Percentiles rank a stretch among this genome's conserved stretches.
phyloP scores from a whole-genome alignment of 1,139 yeast species.

The Hyphopichia wangnamkhiaoensis region DNA sequence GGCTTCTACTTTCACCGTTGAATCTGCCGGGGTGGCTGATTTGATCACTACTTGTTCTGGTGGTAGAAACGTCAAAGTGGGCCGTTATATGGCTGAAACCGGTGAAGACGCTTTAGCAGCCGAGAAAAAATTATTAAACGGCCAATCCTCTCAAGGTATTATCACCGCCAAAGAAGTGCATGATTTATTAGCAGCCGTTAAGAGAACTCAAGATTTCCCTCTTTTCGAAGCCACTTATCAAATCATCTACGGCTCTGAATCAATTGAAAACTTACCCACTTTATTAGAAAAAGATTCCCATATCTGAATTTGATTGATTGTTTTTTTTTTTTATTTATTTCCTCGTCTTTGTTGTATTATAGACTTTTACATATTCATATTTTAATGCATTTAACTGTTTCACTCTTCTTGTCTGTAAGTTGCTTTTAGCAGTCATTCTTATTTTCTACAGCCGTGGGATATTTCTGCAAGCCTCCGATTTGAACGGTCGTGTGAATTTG shows the following conservation, averaged over 20 bases:
- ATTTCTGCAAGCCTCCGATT: too few relatives aligned
- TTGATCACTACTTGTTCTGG: constrained; percentile 95
- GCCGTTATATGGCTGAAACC: constrained; percentile 71
- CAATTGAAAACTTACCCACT: constrained; percentile 63
- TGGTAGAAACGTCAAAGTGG: constrained; percentile 92
- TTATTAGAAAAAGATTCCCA: constrained; percentile 45
- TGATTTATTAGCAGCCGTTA: constrained; percentile 67
- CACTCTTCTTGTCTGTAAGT: too few relatives aligned
- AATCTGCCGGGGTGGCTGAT: constrained; percentile 96
- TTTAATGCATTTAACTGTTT: too few relatives aligned
- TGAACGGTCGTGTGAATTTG: too few relatives aligned
- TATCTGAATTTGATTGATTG: background rate
- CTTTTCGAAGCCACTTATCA: constrained; percentile 82
- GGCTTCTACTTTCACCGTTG: constrained; percentile 81
- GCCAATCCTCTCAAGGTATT: constrained; percentile 94
- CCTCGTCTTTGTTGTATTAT: background rate
- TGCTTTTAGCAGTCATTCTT: too few relatives aligned
- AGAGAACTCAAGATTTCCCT: constrained; percentile 74
- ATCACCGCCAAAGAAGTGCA: constrained; percentile 88
- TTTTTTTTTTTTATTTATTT: background rate
- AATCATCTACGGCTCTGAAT: constrained; percentile 72
- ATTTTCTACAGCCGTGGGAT: too few relatives aligned
- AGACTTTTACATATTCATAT: background rate
- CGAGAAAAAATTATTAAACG: constrained; percentile 80
- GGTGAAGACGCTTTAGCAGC: constrained; percentile 74